These are phyloP conservation scores for Hypoxylon sp. DNA, from an alignment of 2,329 filamentous ascomycete species.

Conservation along the genomic window DNA sequence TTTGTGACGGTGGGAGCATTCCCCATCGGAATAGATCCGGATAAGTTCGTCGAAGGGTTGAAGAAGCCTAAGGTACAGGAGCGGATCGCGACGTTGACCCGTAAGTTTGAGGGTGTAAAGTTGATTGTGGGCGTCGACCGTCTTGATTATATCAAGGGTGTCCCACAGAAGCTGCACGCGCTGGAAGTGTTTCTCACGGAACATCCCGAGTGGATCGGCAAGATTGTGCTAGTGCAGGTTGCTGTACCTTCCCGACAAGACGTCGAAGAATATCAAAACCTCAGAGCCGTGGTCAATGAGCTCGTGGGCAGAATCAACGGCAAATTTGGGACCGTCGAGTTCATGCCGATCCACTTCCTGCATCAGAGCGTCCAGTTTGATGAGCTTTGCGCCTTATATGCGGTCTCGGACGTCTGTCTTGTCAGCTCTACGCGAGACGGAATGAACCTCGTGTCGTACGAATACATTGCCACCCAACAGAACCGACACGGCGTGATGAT, in stretches of 20 bases:
- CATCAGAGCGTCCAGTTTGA: conserved; percentile 97
- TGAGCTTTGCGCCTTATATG: conserved; percentile 93
- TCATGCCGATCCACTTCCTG: conserved; percentile 99
- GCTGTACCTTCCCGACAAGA: conserved; percentile 95
- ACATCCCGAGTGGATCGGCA: conserved; percentile 97
- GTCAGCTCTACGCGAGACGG: conserved; percentile 97
- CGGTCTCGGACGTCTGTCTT: conserved; percentile 90
- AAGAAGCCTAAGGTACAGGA: conserved; percentile 88
- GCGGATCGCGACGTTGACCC: conserved; percentile 84
- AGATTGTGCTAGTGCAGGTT: conserved; percentile 95
- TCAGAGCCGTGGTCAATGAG: conserved; percentile 95
- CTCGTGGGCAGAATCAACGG: conserved; percentile 97
- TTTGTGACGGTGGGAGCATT: conserved; percentile 94
- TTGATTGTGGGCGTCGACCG: conserved; percentile 97
- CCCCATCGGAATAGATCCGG: conserved; percentile 96
- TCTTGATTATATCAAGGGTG: conserved; percentile 98
- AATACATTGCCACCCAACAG: conserved; percentile 95
- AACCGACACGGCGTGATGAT: conserved; percentile 94
- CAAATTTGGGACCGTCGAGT: conserved; percentile 95
- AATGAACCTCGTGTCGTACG: conserved; percentile 98
- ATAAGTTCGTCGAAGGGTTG: conserved; percentile 92
- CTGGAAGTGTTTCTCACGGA: conserved; percentile 97
- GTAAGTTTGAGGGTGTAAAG: conserved; percentile 96
- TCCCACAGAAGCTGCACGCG: conserved; percentile 96
- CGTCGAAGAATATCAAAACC: conserved; percentile 97